Evolutionary conservation across 2,329 filamentous ascomycete species (phyloP).

Genomic region (Lecanoromycetidae sp.): DNA sequence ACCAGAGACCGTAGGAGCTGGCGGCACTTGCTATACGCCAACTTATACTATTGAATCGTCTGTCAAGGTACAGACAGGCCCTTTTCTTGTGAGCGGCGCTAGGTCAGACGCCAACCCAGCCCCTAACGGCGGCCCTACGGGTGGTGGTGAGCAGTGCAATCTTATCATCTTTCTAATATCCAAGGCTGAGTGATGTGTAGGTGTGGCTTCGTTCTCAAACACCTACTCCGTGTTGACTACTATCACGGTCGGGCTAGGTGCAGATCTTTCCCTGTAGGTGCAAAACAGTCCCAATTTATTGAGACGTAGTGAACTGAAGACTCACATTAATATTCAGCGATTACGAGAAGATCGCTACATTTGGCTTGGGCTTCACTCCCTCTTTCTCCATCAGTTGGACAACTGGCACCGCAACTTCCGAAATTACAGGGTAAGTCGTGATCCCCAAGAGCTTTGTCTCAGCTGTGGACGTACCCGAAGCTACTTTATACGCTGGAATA

Average conservation of each 20-base stretch:
- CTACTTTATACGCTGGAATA: background rate
- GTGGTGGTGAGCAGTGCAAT: slow-evolving; percentile 1
- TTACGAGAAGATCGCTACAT: slow-evolving; percentile 5
- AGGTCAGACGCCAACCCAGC: slow-evolving; percentile 2
- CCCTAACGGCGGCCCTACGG: too few relatives aligned
- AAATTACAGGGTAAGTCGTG: background rate
- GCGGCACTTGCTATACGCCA: background rate
- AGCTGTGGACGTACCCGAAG: background rate
- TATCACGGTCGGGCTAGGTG: background rate
- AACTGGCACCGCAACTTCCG: slow-evolving; percentile 4
- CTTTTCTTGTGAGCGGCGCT: slow-evolving; percentile 3
- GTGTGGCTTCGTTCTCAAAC: slow-evolving; percentile 5
- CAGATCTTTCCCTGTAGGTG: slow-evolving; percentile 6
- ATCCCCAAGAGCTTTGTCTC: background rate
- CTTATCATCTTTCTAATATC: background rate
- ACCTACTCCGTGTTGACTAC: slow-evolving; percentile 2
- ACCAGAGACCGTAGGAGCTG: background rate
- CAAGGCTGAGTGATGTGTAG: background rate
- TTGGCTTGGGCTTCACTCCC: slow-evolving; percentile 6
- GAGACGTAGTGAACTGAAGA: background rate
- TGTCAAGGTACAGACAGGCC: slow-evolving; percentile 5
- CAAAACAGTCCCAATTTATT: background rate
- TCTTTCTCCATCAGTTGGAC: slow-evolving; percentile 5
- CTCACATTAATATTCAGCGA: background rate
- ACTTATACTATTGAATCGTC: background rate